phyloP scores from a whole-genome alignment of 1,284 basidiomycete species.

The Heterobasidion occidentale region DNA sequence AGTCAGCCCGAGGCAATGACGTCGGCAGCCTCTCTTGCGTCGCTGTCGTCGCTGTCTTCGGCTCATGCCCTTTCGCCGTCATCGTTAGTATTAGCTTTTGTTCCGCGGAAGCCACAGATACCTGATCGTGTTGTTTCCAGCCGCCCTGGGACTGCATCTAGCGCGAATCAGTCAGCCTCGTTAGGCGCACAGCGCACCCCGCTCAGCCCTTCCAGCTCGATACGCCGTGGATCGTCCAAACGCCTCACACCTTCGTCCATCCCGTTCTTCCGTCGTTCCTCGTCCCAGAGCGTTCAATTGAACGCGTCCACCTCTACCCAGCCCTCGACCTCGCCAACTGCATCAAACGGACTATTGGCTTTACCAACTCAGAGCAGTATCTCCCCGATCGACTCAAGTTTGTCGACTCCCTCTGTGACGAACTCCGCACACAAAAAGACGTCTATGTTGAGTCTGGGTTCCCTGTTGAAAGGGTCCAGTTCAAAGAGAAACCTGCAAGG shows the following conservation, averaged over 20 bases:
- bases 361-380: slow-evolving; percentile 29
- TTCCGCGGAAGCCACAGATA: slow-evolving; percentile 29
- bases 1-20: slow-evolving; percentile 66
- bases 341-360: slow-evolving; percentile 31
- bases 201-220: slow-evolving; percentile 60
- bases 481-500: slow-evolving; percentile 74
- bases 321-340: slow-evolving; percentile 43
- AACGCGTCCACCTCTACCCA: slow-evolving; percentile 15
- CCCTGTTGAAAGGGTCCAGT: slow-evolving; percentile 75
- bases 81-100: slow-evolving; percentile 1
- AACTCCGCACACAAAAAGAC: slow-evolving; percentile 65
- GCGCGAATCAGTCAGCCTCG: slow-evolving; percentile 39
- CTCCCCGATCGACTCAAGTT: slow-evolving; percentile 44
- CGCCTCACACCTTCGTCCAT: slow-evolving; percentile 91
- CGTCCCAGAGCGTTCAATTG: slow-evolving; percentile 77
- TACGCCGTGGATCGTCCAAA: slow-evolving; percentile 61
- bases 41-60: slow-evolving; percentile 65
- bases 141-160: slow-evolving; percentile 65
- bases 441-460: slow-evolving; percentile 69
- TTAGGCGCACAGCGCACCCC: slow-evolving; percentile 33
- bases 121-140: slow-evolving; percentile 52
- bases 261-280: slow-evolving; percentile 91
- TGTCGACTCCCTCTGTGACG: slow-evolving; percentile 46
- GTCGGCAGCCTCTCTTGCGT: slow-evolving; percentile 65
- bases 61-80: slow-evolving; percentile 32